Evolutionary conservation across 768 basidiomycete species (phyloP), one percentile per base, ranked within the genome.

Genomic region (Leccinum uliginosum): DNA sequence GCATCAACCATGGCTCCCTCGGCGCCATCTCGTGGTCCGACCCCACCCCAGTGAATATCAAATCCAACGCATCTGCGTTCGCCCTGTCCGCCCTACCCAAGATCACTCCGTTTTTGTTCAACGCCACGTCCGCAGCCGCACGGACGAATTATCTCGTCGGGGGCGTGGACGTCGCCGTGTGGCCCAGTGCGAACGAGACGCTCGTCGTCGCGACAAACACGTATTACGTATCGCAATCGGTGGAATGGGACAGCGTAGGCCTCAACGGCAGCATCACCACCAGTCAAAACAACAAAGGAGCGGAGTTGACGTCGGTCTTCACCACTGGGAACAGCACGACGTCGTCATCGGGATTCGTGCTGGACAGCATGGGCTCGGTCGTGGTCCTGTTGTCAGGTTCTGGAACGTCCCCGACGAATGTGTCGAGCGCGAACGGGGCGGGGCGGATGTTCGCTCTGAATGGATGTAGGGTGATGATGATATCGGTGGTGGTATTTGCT

Each of bases 1-100:
- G 80, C 0, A 81, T 89, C 67, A 89, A 87, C 61, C 87, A 89
- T 54, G 86, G 87, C 1, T 84, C 75, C 4, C 73, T 82, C 1
- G 85, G 83, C 73, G 65, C 81, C 2, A 32, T 71, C 43, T 67
- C 70, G 2, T 78, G 83, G 83, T 75, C 76, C 43, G 81, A 85
- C 59, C 82, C 83, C 1, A 82, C 82, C 0, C 68, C 78, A 1
- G 56, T 68, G 8, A 80, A 83, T 51, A 80, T 85, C 71, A 82
- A 84, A 65, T 68, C 75, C 12, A 79, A 77, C 15, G 80, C 81
- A 3, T 83, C 83, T 7, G 58, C 65, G 1, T 68, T 84, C 14
- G 83, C 82, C 1, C 71, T 70, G 3, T 34, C 34, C 15, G 64
- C 80, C 2, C 67, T 83, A 21, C 74, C 75, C 14, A 72, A 67